Evolutionary conservation across 1,284 basidiomycete genomes (phyloP).

Genomic region (Apiotrichum sp.): DNA sequence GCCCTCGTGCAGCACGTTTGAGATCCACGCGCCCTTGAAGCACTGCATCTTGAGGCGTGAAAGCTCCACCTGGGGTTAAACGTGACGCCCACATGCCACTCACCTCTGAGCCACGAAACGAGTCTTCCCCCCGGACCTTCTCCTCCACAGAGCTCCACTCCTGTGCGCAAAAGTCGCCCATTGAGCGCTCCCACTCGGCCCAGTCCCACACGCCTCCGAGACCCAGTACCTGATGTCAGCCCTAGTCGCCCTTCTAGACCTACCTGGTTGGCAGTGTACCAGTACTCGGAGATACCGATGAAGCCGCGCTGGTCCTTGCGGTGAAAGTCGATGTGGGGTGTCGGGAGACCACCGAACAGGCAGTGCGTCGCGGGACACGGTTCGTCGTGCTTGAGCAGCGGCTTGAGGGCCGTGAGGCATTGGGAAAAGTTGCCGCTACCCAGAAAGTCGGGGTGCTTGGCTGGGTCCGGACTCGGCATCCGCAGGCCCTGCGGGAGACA

Average conservation of each 20-base stretch:
- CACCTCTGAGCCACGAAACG: conserved; percentile 59
- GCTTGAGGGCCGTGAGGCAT: conserved; percentile 68
- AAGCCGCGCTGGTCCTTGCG: conserved; percentile 67
- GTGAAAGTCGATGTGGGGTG: conserved; percentile 75
- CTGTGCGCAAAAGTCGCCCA: conserved; percentile 73
- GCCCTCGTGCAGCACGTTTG: conserved; percentile 92
- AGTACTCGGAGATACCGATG: conserved; percentile 97
- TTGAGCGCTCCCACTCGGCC: conserved; percentile 89
- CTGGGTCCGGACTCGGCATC: conserved; percentile 49
- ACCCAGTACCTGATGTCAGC: conserved; percentile 67
- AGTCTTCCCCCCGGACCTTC: conserved; percentile 60
- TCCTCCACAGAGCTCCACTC: conserved; percentile 71
- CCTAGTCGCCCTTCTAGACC: neutral
- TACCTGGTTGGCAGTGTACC: conserved; percentile 82
- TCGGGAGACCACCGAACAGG: conserved; percentile 94
- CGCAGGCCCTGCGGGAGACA: conserved; percentile 77
- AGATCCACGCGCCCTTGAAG: conserved; percentile 98
- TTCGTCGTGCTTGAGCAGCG: conserved; percentile 76
- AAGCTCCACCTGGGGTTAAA: conserved; percentile 57
- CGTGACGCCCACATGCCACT: conserved; percentile 19
- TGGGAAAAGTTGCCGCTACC: conserved; percentile 87
- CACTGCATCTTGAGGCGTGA: conserved; percentile 92
- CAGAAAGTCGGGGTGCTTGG: conserved; percentile 59
- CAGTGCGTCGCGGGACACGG: conserved; percentile 82
- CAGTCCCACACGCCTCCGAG: conserved; percentile 94